Evolutionary conservation across 257 asterid species (phyloP), one percentile per base, ranked within the genome.

Genomic region (Salvia splendens): DNA sequence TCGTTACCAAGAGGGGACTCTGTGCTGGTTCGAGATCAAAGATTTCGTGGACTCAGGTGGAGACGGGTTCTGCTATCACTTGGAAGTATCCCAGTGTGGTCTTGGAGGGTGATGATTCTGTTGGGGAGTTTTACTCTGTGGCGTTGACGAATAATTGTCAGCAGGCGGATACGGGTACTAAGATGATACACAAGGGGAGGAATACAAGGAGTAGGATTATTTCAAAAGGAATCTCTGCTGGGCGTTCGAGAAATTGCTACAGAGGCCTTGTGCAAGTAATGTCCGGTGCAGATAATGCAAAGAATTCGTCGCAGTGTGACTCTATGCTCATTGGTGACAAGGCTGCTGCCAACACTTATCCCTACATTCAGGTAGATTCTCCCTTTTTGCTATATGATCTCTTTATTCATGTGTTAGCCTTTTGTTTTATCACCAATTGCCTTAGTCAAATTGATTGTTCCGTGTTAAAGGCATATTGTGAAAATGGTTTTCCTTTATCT

Each of bases 21-120:
- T 94, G 99, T 77, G 91, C 89, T 3, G 99, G 97, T 4, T 60
- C 76, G 16, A 53, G 74, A 5, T 91, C 96, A 0, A 94, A 83
- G 92, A 88, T 94, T 52, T 94, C 99, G 0, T 94, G 99, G 99
- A 94, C 99, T 0, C 99, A 94, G 76, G 99, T 94, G 59, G 99
- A 94, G 80, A 94, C 99, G 0, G 99, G 99, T 12, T 88, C 97
- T 4, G 99, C 97, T 24, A 91, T 94, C 75, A 94, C 96, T 3
- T 91, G 99, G 99, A 94, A 94, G 78, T 94, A 94, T 74, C 99
- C 99, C 0, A 94, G 99, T 74, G 99, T 91, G 49, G 60, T 94
- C 60, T 69, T 94, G 48, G 99, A 94, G 77, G 99, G 99, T 8
- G 99, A 94, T 61, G 89, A 84, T 20, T 94, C 99, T 0, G 90